Conservation (phyloP, 2,329 filamentous ascomycete genomes). For the Plectosphaerella plurivora region DNA sequence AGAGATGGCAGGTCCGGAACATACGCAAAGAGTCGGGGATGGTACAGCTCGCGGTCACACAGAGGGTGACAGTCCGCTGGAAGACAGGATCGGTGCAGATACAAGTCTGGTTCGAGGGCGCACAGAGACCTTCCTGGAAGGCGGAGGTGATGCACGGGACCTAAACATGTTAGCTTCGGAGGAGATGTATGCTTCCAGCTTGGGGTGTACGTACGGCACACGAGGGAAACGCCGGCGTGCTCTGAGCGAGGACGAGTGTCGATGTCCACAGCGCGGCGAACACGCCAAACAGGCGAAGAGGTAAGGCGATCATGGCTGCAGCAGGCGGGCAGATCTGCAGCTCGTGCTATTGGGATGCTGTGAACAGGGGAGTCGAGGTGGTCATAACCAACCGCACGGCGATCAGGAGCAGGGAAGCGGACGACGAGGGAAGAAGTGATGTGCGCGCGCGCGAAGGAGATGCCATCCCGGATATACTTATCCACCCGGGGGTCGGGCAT, state of each 20-base stretch:
- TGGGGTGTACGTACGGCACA: not conserved
- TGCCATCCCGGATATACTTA: too few relatives aligned
- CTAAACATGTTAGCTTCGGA: not conserved
- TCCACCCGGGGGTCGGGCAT: too few relatives aligned
- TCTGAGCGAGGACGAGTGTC: not conserved
- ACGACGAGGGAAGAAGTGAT: too few relatives aligned
- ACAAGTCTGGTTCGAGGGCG: constrained; percentile 15
- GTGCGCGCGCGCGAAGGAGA: too few relatives aligned
- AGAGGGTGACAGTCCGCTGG: constrained; percentile 12
- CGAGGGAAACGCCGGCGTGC: not conserved
- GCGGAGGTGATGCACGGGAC: constrained; percentile 9
- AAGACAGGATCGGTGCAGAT: constrained; percentile 14
- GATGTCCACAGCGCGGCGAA: not conserved
- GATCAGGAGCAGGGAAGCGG: too few relatives aligned
- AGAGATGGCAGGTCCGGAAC: not conserved
- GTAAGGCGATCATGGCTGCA: not conserved
- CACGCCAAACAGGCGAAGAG: not conserved
- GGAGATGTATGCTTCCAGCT: not conserved
- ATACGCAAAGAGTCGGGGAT: constrained; percentile 15
- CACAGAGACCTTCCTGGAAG: constrained; percentile 10
- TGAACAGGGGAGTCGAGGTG: too few relatives aligned
- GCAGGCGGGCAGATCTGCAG: not conserved
- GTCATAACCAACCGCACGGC: too few relatives aligned
- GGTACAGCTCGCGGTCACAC: constrained; percentile 14
- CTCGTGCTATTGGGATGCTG: too few relatives aligned